Percentiles rank a stretch among this genome's conserved stretches.
These are phyloP conservation scores for Rhypophila decipiens DNA, from an alignment of 495 filamentous ascomycete species.

Conservation along the genomic window DNA sequence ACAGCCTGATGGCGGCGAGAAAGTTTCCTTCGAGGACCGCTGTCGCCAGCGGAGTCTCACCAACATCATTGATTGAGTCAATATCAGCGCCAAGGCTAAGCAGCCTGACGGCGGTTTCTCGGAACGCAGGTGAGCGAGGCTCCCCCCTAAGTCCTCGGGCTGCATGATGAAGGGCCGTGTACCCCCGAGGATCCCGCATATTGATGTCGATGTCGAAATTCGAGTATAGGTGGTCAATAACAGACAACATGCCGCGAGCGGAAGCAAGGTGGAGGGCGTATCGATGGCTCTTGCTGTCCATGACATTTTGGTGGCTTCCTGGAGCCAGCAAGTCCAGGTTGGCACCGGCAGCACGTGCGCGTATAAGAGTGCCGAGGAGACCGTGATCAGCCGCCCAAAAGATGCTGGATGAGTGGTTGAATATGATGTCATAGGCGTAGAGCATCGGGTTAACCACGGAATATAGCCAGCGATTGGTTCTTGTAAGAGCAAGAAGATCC, in stretches of 20 bases:
- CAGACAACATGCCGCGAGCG: constrained; percentile 17
- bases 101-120: constrained; percentile 20
- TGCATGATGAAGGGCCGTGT: constrained; percentile 24
- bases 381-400: constrained; percentile 21
- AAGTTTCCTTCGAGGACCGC: constrained; percentile 23
- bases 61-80: constrained; percentile 17
- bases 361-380: constrained; percentile 19
- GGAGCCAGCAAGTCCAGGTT: constrained; percentile 17
- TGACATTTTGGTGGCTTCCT: constrained; percentile 6
- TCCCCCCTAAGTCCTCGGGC: constrained; percentile 15
- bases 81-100: constrained; percentile 22
- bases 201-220: constrained; percentile 18
- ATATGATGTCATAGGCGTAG: constrained; percentile 15
- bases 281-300: too few species aligned
- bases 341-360: constrained; percentile 19
- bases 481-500: too few species aligned
- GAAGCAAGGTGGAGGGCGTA: constrained; percentile 25
- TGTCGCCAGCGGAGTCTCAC: constrained; percentile 19
- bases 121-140: constrained; percentile 12
- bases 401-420: constrained; percentile 3
- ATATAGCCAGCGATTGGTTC: too few species aligned
- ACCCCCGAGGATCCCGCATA: constrained; percentile 15
- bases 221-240: constrained; percentile 21
- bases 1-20: constrained; percentile 18
- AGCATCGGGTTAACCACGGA: too few species aligned